A percentile compares a stretch with the other conserved stretches of the same genome.
Evolutionary conservation across 2,329 filamentous ascomycete species (phyloP).

Genomic region (Penicillium sp.): DNA sequence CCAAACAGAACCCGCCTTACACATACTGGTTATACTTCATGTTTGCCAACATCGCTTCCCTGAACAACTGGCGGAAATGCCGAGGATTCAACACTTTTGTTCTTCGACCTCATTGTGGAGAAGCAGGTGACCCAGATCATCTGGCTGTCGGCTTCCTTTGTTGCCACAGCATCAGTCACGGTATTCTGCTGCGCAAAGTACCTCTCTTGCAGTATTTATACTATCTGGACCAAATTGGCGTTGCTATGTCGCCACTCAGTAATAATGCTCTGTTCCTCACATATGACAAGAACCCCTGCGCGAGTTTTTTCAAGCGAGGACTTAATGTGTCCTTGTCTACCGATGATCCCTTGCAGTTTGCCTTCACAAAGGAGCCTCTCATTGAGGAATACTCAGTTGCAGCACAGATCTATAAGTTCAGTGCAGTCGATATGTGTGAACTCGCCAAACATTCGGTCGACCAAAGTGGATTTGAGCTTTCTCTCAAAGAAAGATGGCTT

Average conservation of each 20-base stretch:
- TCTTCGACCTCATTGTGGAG: constrained; percentile 88
- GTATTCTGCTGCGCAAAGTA: constrained; percentile 86
- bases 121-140: constrained; percentile 95
- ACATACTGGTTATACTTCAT: constrained; percentile 99
- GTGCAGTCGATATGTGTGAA: constrained; percentile 97
- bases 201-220: constrained; percentile 94
- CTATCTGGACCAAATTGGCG: constrained; percentile 95
- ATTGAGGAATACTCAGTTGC: constrained; percentile 98
- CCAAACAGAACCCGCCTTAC: constrained; percentile 94
- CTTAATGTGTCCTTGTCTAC: constrained; percentile 95
- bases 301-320: constrained; percentile 91
- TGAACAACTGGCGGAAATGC: constrained; percentile 87
- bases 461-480: constrained; percentile 88
- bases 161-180: constrained; percentile 96
- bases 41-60: constrained; percentile 86
- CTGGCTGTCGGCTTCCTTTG: constrained; percentile 85
- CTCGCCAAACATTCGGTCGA: constrained; percentile 92
- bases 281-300: constrained; percentile 94
- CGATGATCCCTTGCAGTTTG: constrained; percentile 94
- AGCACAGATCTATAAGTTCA: constrained; percentile 97
- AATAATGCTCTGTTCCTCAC: constrained; percentile 96
- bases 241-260: constrained; percentile 98
- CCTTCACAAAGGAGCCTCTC: constrained; percentile 94
- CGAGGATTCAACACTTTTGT: constrained; percentile 95
- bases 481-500: constrained; percentile 88